These are phyloP conservation scores for Eutrema salsugineum DNA, from an alignment of 441 rosid genomes.

Conservation along the genomic window DNA sequence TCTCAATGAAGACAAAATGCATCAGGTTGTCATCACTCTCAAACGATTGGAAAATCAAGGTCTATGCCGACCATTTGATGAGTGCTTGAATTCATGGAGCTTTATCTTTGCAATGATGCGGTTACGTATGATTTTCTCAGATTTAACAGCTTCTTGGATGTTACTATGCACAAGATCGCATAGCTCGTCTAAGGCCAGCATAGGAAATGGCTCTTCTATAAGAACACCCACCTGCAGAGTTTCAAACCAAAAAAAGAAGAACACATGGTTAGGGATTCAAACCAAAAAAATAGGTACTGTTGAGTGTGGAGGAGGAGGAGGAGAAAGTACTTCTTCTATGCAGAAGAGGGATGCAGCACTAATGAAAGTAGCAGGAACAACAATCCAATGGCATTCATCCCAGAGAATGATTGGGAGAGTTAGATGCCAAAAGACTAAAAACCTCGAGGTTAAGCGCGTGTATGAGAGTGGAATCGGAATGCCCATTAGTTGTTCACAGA, in stretches of 20 bases:
- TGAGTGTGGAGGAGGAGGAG: not conserved
- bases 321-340: slow-evolving; percentile 71
- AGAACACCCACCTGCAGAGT: slow-evolving; percentile 84
- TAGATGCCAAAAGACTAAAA: slow-evolving; percentile 93
- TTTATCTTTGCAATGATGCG: slow-evolving; percentile 47
- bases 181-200: slow-evolving; percentile 86
- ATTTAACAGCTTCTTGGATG: slow-evolving; percentile 59
- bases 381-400: slow-evolving; percentile 99
- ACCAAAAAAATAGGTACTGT: not conserved
- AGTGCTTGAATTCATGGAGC: slow-evolving; percentile 39
- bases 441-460: slow-evolving; percentile 91
- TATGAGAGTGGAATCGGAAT: slow-evolving; percentile 88
- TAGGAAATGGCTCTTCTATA: slow-evolving; percentile 90
- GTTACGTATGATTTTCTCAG: slow-evolving; percentile 55
- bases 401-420: slow-evolving; percentile 91
- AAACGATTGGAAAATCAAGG: slow-evolving; percentile 1
- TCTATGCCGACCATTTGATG: slow-evolving; percentile 69
- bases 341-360: slow-evolving; percentile 95
- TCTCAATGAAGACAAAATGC: slow-evolving; percentile 18
- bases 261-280: not conserved
- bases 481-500: slow-evolving; percentile 80
- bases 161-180: slow-evolving; percentile 51
- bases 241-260: not conserved
- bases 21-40: not conserved
- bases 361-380: slow-evolving; percentile 92